Conservation (phyloP, 2,329 filamentous ascomycete genomes). For the Samsoniella hepiali region DNA sequence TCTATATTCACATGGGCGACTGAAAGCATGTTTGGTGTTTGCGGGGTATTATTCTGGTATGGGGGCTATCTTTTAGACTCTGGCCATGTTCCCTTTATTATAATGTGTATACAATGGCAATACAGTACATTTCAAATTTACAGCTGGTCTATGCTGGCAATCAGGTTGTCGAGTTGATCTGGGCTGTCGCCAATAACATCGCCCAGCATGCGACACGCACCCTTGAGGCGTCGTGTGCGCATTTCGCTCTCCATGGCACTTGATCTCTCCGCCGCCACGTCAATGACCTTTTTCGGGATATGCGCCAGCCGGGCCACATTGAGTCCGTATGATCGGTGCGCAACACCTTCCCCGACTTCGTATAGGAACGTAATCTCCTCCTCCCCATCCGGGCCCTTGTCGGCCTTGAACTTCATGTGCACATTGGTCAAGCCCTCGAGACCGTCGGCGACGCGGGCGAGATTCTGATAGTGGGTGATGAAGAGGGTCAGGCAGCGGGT, state of each 20-base stretch:
- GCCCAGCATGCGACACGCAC: conserved; percentile 41
- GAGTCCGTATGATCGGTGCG: conserved; percentile 88
- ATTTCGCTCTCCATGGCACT: conserved; percentile 74
- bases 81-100: background rate
- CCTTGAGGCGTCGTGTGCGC: conserved; percentile 57
- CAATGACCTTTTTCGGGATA: conserved; percentile 72
- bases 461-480: conserved; percentile 94
- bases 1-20: conserved; percentile 4
- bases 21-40: conserved; percentile 12
- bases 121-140: conserved; percentile 30
- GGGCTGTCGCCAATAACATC: conserved; percentile 38
- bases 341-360: conserved; percentile 84
- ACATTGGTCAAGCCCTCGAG: conserved; percentile 77
- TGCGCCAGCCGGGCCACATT: conserved; percentile 88
- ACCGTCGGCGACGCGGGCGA: conserved; percentile 66
- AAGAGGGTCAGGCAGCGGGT: conserved; percentile 80
- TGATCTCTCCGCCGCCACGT: conserved; percentile 76
- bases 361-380: conserved; percentile 93
- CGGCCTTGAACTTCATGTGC: conserved; percentile 80
- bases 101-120: conserved; percentile 16
- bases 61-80: background rate
- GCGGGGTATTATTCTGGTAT: conserved; percentile 11
- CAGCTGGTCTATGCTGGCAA: conserved; percentile 58
- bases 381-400: conserved; percentile 45
- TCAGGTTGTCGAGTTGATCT: conserved; percentile 50